A percentile compares a stretch with the other conserved stretches of the same genome.
These are phyloP conservation scores for Sherardia arvensis DNA, from an alignment of 257 asterid genomes.

Conservation along the genomic window DNA sequence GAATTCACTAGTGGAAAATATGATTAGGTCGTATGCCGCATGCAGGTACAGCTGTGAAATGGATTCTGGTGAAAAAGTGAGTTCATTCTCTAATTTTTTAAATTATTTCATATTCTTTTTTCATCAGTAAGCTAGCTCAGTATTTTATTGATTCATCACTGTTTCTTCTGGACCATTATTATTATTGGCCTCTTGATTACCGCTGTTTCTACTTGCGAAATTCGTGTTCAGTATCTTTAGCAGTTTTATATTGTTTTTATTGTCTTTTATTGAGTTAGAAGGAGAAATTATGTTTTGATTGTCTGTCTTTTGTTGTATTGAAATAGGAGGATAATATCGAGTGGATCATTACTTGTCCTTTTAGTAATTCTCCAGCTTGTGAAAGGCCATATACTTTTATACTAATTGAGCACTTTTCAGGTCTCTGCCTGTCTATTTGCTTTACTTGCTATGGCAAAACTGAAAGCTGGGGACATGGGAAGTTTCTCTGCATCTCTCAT, in stretches of 20 bases:
- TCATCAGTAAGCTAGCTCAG: neutral
- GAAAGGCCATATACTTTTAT: neutral
- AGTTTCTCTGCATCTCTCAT: conserved; percentile 62
- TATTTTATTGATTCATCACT: neutral
- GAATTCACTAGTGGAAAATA: conserved; percentile 42
- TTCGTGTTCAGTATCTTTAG: neutral
- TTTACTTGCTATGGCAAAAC: conserved; percentile 62
- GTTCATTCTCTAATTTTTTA: conserved; percentile 11
- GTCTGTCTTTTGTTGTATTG: neutral
- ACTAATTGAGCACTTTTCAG: conserved; percentile 31
- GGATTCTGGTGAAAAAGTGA: conserved; percentile 58
- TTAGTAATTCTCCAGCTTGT: neutral
- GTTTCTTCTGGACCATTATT: neutral
- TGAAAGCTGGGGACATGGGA: conserved; percentile 53
- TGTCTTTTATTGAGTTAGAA: neutral
- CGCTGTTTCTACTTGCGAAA: neutral
- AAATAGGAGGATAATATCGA: neutral
- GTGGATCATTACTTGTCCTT: neutral
- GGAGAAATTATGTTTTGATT: neutral
- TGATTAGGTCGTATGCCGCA: conserved; percentile 63
- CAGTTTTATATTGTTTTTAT: neutral
- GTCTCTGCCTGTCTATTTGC: conserved; percentile 57
- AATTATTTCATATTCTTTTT: neutral
- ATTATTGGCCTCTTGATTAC: neutral
- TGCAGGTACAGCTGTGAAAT: conserved; percentile 40